Evolutionary conservation across 2,329 filamentous ascomycete genomes (phyloP).

Genomic region (Colletotrichum sp.): DNA sequence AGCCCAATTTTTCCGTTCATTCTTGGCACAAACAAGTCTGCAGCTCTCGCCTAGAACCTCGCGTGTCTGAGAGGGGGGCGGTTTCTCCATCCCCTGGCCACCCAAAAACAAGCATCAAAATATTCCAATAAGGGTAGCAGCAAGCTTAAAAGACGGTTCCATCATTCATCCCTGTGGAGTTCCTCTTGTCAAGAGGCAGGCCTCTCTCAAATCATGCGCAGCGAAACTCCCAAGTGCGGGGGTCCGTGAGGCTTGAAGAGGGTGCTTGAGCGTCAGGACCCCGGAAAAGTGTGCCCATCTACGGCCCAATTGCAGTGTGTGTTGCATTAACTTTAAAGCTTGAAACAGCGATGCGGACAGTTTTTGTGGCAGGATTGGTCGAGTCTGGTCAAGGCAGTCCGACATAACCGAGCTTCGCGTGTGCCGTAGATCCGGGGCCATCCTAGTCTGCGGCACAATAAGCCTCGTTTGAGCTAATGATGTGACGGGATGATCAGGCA

Average conservation of each 20-base stretch:
- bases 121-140: not conserved
- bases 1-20: conserved; percentile 2
- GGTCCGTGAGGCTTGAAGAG: not conserved
- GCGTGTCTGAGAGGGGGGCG: conserved; percentile 4
- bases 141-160: conserved; percentile 1
- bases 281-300: not conserved
- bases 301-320: not conserved
- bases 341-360: conserved; percentile 16
- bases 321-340: conserved; percentile 12
- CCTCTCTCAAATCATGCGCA: not conserved
- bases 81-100: not conserved
- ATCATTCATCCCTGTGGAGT: not conserved
- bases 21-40: conserved; percentile 5
- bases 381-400: not conserved
- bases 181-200: not conserved
- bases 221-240: not conserved
- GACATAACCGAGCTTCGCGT: conserved; percentile 1
- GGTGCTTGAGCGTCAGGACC: not conserved
- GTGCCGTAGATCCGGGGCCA: not conserved
- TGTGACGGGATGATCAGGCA: conserved; percentile 19
- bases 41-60: not conserved
- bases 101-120: not conserved
- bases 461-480: conserved; percentile 11
- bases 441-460: conserved; percentile 2
- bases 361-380: conserved; percentile 11